Evolutionary conservation across 208 protist species (phyloP), one percentile per base, ranked within the genome.

Genomic region (Trypanosoma boissoni): DNA sequence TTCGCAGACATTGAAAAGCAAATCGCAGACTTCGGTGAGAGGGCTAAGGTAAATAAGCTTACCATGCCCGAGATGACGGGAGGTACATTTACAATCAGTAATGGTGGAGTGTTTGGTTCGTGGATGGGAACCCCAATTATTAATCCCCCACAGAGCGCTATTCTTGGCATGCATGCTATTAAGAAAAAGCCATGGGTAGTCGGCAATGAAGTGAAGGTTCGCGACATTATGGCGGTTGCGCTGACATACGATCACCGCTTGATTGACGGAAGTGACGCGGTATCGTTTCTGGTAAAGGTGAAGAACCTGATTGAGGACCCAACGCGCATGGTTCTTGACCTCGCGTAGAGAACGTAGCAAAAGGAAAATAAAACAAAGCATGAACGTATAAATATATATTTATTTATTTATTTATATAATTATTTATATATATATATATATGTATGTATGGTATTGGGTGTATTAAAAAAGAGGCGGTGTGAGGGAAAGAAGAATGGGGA

Each of bases 61-160:
- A 94, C 96, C 9, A 86, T 99, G 57, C 93, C 96, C 28, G 98
- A 99, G 68, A 99, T 99, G 95, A 91, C 88, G 2, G 98, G 98
- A 58, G 98, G 98, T 44, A 99, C 98, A 24, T 99, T 99, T 83
- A 99, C 98, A 36, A 99, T 99, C 70, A 98, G 95, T 31, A 99
- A 99, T 79, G 98, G 98, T 55, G 98, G 98, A 45, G 96, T 98
- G 21, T 99, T 98, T 48, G 98, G 98, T 29, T 98, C 92, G 26
- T 96, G 99, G 77, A 97, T 99, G 91, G 97, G 97, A 34, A 99
- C 98, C 0, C 98, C 98, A 24, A 99, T 99, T 78, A 96, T 99
- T 73, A 99, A 99, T 76, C 95, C 97, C 10, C 98, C 98, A 31
- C 98, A 99, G 91, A 97, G 91, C 20, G 98, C 97, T 32, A 99